A percentile compares a stretch with the other conserved stretches of the same genome.
Conservation (phyloP, 805 yeast genomes). For the Jamesozyma lodderae region DNA sequence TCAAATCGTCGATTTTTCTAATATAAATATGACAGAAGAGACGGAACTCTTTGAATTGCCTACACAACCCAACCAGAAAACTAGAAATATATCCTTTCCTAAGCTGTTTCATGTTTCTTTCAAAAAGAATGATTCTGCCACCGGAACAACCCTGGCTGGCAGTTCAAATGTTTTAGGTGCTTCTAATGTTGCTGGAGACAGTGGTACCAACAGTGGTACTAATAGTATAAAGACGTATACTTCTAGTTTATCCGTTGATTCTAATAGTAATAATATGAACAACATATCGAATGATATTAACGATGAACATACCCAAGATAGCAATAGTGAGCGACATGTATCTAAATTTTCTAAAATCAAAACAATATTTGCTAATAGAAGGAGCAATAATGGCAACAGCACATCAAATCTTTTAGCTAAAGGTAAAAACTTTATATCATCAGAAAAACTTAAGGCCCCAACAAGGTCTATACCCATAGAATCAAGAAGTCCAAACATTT, state of each 20-base stretch:
- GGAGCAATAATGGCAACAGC: background rate
- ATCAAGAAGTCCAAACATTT: background rate
- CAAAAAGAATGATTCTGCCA: constrained; percentile 3
- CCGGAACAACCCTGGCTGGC: background rate
- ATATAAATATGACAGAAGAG: background rate
- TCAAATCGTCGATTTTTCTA: no score
- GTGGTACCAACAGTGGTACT: background rate
- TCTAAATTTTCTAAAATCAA: background rate
- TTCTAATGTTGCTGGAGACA: background rate
- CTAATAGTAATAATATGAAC: background rate
- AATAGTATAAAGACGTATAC: background rate
- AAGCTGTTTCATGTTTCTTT: constrained; percentile 10
- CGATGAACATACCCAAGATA: background rate
- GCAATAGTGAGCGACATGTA: background rate
- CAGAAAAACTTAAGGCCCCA: background rate
- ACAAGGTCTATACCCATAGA: background rate
- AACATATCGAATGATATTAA: background rate
- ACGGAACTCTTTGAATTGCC: constrained; percentile 8
- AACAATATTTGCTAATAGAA: background rate
- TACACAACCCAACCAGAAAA: constrained; percentile 7
- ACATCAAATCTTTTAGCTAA: background rate
- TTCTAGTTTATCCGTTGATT: background rate
- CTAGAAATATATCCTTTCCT: constrained; percentile 13
- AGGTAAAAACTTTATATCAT: background rate
- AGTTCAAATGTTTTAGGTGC: background rate